Evolutionary conservation across 2,329 filamentous ascomycete species (phyloP), one percentile per base, ranked within the genome.

Genomic region (Diaporthe eres): DNA sequence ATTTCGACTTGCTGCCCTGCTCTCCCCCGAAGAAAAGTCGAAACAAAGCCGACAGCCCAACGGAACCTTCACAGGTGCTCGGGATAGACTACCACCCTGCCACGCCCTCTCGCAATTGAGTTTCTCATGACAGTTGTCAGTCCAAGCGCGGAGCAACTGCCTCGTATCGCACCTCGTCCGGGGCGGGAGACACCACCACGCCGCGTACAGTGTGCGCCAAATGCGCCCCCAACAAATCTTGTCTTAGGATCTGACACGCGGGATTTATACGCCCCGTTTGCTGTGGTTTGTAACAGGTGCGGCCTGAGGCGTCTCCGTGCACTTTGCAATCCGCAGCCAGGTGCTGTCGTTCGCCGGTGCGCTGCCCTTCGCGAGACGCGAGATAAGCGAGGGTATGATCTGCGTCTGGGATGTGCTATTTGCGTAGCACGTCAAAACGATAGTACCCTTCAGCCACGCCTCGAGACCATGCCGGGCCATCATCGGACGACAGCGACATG

Each of bases 361-460:
- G 65, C 65, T 37, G n/a, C 10, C 49, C 19, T 4, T 25, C 7
- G 31, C 44, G 28, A 42, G 65, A 47, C 49, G 65, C 65, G n/a
- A 70, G 65, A 55, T 55, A 70, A 42, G 65, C 65, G 65, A 70
- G 49, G 65, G 65, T 70, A 42, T 55, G 65, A 70, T 70, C 65
- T 55, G 31, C 65, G 49, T 70, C 65, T 39, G 49, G 65, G 65
- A 55, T 70, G 31, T 70, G 65, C 65, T 70, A 70, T 55, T 55
- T 70, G 49, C 49, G 49, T 55, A 19, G 47, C 63, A 68, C 63
- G 44, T 37, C 47, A 53, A 39, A 53, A 68, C 47, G 10, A 39
- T 68, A 37, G 28, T 17, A 68, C 47, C 31, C 63, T 53, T 51
- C 63, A 39, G 31, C 22, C 22, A 39, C 34, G 47, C 63, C 25